Evolutionary conservation across 2,329 filamentous ascomycete species (phyloP), one percentile per base, ranked within the genome.

Genomic region (Aspergillus phoenicis): DNA sequence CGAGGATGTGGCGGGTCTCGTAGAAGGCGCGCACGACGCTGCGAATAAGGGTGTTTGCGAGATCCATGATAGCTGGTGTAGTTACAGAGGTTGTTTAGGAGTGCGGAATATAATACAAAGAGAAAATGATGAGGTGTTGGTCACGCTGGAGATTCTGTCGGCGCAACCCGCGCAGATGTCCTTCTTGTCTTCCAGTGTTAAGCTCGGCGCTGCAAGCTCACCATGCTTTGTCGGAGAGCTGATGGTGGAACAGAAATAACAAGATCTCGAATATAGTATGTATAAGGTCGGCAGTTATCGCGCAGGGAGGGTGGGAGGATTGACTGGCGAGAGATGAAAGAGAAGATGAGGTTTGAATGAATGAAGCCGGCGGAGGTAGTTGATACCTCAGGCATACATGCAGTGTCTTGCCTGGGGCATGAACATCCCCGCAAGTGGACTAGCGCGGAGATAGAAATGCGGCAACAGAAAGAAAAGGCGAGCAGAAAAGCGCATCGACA

Each of bases 11-110:
- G 71, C 92, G 90, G 38, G 90, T 92, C 66, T 91, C 85, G 78
- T 95, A 96, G 80, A 97, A 96, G 59, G 91, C 89, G 74, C 93
- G 90, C 71, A 88, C 89, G 41, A 93, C 91, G 57, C 89, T 95
- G 77, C 93, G 91, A 71, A 98, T 87, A 66, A 98, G 87, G 43
- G 89, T 89, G 75, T 93, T 87, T 58, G 87, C 87, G 66, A 89
- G 83, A 75, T 90, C 86, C 81, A 89, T 87, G 61, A 72, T 62
- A 36, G 33, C 5, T 6, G 33, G 5, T 61, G 47, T 15, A 33
- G 45, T 49, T 45, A 0, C 8, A 5, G 0, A 22, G 7, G 8
- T 5, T 41, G 47, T n/a, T 17, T 20, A 3, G 45, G 26, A 54
- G 8, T 33, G 43, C n/a, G 30, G 22, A 39, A 26, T 51, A 30